Base-by-base conservation (phyloP, 164 flowering plant species). In the Stephania yunnanensis region DNA sequence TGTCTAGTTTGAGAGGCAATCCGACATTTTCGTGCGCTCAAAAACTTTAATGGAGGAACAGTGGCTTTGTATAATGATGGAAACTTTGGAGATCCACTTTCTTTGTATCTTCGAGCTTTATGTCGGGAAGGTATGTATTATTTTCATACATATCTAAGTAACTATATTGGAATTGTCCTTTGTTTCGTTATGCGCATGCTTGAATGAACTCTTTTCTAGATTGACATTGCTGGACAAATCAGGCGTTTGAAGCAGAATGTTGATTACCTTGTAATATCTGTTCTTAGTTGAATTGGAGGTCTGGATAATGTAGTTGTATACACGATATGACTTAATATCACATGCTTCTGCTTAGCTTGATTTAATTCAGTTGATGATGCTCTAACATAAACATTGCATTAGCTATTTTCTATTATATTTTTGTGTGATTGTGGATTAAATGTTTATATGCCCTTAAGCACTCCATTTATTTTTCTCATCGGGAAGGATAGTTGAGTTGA, bases 21-120 rank as follows among this genome's bases (percentile, higher is more conserved):
- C 73, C 83, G 99, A 36, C 99, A 95, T 88, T 95, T 93, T 73
- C 98, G 97, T 79, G 99, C 91, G 36, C 92, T 95, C 13, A 87
- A 80, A 83, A 87, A 80, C 68, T 82, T 85, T 77, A 91, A 87
- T 79, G 95, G 97, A 10, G 97, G 99, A 36, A 91, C 86, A n/a
- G 84, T 61, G 81, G 70, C 88, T 81, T 78, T 95, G 69, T 86
- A 93, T 76, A 77, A 85, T 80, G 95, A 88, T 74, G 99, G 98
- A 73, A 87, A 89, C 70, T 87, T 85, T 84, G 99, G 94, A 58
- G 99, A 95, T 83, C 98, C 99, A 42, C 93, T 95, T 77, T 93
- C 98, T 63, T 85, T 95, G 78, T 93, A 92, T 85, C 93, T 95
- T 45, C 91, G 98, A 45, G 97, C 99, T 68, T 84, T 95, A 80